These are phyloP conservation scores for Sarocladiaceae sp. DNA, from an alignment of 2,329 filamentous ascomycete species.

Conservation along the genomic window DNA sequence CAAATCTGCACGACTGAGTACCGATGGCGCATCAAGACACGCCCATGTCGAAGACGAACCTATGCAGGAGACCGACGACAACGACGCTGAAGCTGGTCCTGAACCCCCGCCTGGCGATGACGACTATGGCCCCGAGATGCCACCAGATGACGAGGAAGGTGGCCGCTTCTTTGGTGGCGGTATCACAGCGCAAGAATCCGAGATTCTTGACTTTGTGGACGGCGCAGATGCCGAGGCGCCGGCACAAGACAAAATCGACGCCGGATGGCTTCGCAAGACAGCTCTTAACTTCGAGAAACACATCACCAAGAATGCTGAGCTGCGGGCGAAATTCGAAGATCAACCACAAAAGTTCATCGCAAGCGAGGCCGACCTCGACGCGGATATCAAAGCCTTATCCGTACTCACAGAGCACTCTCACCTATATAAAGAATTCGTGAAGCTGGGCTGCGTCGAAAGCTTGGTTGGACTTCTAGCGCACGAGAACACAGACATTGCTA, in stretches of 20 bases:
- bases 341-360: conserved; percentile 81
- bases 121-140: conserved; percentile 39
- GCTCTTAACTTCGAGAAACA: conserved; percentile 83
- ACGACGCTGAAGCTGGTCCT: conserved; percentile 43
- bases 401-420: conserved; percentile 83
- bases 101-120: conserved; percentile 39
- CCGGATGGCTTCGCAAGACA: conserved; percentile 75
- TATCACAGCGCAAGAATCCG: conserved; percentile 73
- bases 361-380: conserved; percentile 84
- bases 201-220: conserved; percentile 87
- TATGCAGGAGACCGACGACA: conserved; percentile 19
- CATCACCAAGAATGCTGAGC: conserved; percentile 85
- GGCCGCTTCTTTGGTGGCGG: conserved; percentile 95
- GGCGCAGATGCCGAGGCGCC: conserved; percentile 25
- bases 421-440: conserved; percentile 76
- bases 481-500: conserved; percentile 96
- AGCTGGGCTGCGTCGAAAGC: conserved; percentile 66
- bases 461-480: conserved; percentile 82
- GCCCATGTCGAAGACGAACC: conserved; percentile 36
- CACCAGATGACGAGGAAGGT: conserved; percentile 47
- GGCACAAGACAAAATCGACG: conserved; percentile 72
- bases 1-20: conserved; percentile 53
- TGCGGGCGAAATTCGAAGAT: conserved; percentile 78
- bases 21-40: conserved; percentile 41
- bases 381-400: conserved; percentile 80